These are phyloP conservation scores for Eimeria sp. DNA, from an alignment of 169 alveolate genomes.

Conservation along the genomic window DNA sequence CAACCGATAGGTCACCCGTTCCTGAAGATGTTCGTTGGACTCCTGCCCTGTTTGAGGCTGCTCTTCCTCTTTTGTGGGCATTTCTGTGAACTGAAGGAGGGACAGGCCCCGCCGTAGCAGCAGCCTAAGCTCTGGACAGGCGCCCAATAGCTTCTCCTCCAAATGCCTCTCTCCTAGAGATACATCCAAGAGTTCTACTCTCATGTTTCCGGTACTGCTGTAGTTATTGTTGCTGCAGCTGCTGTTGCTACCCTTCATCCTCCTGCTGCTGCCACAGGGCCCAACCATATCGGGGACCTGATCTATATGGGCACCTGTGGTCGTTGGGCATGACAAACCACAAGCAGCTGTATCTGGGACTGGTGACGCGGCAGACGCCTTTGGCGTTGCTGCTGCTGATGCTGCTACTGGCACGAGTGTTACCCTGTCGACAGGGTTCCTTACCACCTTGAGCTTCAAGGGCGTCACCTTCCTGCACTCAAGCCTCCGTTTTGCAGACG, in stretches of 20 bases:
- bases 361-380: not conserved
- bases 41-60: not conserved
- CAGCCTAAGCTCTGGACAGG: constrained; percentile 27
- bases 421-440: not conserved
- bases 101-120: constrained; percentile 77
- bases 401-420: constrained; percentile 12
- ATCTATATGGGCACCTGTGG: not conserved
- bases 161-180: constrained; percentile 9
- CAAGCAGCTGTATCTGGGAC: not conserved
- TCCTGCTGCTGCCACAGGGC: not conserved
- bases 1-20: not conserved
- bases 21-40: not conserved
- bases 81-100: constrained; percentile 32
- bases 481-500: not conserved
- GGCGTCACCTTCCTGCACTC: not conserved
- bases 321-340: not conserved
- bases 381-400: not conserved
- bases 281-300: not conserved
- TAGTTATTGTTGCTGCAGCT: not conserved
- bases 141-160: constrained; percentile 26
- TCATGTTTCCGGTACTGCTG: not conserved
- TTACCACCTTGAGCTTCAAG: not conserved
- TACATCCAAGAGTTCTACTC: constrained; percentile 34
- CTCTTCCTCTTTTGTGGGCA: not conserved
- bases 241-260: not conserved